Conservation (phyloP, 2,329 filamentous ascomycete species). For the Aspergillus amoenus region DNA sequence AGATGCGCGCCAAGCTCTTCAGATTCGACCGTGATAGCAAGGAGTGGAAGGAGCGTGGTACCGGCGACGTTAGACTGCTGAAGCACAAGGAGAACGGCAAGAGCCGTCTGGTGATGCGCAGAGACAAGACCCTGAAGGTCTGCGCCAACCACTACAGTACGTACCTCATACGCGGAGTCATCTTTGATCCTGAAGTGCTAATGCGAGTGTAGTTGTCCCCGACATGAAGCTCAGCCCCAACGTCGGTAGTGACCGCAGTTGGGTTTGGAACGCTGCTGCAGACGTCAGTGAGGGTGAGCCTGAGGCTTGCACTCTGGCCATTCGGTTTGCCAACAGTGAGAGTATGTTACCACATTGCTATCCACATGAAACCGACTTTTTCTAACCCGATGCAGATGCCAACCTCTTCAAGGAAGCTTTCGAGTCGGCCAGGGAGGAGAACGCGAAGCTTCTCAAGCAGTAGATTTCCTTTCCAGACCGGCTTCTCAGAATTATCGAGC, state of each 20-base stretch:
- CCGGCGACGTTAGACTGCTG: slow-evolving; percentile 90
- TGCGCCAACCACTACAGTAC: slow-evolving; percentile 99
- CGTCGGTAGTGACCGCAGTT: slow-evolving; percentile 95
- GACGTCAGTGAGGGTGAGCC: slow-evolving; percentile 98
- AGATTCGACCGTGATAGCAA: slow-evolving; percentile 88
- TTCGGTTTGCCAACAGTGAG: slow-evolving; percentile 96
- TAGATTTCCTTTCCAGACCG: slow-evolving; percentile 18
- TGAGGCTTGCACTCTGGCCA: slow-evolving; percentile 92
- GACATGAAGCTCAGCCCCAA: slow-evolving; percentile 99
- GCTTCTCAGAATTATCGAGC: not conserved
- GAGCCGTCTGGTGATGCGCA: slow-evolving; percentile 95
- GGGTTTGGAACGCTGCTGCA: slow-evolving; percentile 98
- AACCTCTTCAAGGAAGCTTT: slow-evolving; percentile 97
- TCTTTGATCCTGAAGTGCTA: slow-evolving; percentile 13
- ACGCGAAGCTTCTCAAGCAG: slow-evolving; percentile 77
- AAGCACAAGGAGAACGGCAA: slow-evolving; percentile 99
- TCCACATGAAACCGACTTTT: not conserved
- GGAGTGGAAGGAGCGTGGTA: slow-evolving; percentile 99
- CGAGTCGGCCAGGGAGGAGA: slow-evolving; percentile 94
- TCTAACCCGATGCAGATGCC: slow-evolving; percentile 64
- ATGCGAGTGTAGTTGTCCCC: slow-evolving; percentile 69
- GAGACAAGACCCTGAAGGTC: slow-evolving; percentile 99
- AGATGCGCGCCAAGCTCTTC: slow-evolving; percentile 99
- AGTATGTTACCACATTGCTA: slow-evolving; percentile 60
- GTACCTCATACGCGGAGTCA: slow-evolving; percentile 32